phyloP scores from a whole-genome alignment of 1,139 yeast species.

The Nadsonia starkeyi-henricii region DNA sequence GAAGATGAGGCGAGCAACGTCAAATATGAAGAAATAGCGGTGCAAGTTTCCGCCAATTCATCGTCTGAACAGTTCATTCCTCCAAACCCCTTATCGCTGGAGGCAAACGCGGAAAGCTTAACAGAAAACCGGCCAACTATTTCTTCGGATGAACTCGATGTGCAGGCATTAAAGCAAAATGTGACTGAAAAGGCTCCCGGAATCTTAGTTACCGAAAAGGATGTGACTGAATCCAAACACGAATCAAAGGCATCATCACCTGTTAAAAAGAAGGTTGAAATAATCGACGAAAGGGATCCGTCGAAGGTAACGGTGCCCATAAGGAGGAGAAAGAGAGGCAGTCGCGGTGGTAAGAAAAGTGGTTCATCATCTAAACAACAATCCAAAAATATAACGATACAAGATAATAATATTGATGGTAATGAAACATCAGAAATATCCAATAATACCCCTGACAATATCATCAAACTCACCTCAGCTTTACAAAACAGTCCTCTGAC shows the following conservation, averaged over 20 bases:
- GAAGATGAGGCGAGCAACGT: no score
- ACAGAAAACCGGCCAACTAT: no score
- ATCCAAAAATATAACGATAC: slow-evolving; percentile 1
- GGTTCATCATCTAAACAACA: background rate
- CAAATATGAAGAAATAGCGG: no score
- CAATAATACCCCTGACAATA: background rate
- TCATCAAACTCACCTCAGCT: background rate
- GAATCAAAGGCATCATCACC: background rate
- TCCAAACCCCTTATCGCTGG: no score
- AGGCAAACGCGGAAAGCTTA: no score
- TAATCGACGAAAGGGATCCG: slow-evolving; percentile 9
- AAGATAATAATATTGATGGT: slow-evolving; percentile 4
- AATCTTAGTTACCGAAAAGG: no score
- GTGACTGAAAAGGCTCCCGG: no score
- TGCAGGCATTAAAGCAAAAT: no score
- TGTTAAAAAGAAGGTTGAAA: slow-evolving; percentile 9
- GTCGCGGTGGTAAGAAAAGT: slow-evolving; percentile 63
- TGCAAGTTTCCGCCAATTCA: no score
- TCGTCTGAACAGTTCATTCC: no score
- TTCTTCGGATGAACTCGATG: no score
- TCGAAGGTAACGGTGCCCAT: slow-evolving; percentile 9
- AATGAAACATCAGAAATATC: background rate
- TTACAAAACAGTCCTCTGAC: slow-evolving; percentile 34
- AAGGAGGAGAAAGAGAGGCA: slow-evolving; percentile 66
- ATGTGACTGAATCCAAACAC: no score